A percentile compares a stretch with the other conserved stretches of the same genome.
Conservation (phyloP, 2,329 filamentous ascomycete genomes). For the Penicillium aurantiogriseum region DNA sequence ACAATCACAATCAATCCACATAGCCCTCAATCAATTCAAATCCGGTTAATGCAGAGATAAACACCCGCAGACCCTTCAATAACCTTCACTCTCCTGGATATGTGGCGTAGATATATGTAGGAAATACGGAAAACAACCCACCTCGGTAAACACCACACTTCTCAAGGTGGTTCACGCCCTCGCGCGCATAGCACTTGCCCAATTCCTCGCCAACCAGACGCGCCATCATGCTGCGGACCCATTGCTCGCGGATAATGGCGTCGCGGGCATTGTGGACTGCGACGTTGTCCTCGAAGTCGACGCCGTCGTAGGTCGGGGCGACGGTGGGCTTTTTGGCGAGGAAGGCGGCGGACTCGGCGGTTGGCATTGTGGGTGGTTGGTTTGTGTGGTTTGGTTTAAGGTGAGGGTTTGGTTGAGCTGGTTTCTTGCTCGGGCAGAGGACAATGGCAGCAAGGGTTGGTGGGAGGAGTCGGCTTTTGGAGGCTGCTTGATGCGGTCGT, state of each 20-base stretch:
- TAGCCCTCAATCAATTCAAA: neutral
- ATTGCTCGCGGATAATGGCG: conserved; percentile 65
- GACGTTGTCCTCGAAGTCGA: conserved; percentile 65
- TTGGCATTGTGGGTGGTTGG: conserved; percentile 54
- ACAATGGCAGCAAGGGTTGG: conserved; percentile 7
- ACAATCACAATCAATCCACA: neutral
- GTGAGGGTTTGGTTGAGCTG: neutral
- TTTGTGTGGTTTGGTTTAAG: neutral
- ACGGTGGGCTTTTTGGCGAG: conserved; percentile 65
- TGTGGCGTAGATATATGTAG: neutral
- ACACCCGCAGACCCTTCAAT: neutral
- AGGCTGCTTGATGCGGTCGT: conserved; percentile 18
- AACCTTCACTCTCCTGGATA: neutral
- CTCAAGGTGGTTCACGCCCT: conserved; percentile 67
- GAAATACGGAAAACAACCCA: conserved; percentile 38
- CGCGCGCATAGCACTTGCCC: conserved; percentile 64
- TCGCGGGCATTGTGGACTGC: conserved; percentile 64
- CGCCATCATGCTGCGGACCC: conserved; percentile 69
- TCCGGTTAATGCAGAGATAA: neutral
- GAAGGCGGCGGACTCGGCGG: conserved; percentile 63
- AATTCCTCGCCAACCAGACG: conserved; percentile 64
- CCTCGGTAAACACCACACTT: conserved; percentile 66
- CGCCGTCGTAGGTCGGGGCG: conserved; percentile 64
- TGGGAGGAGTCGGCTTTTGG: conserved; percentile 7
- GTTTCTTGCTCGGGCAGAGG: neutral